phyloP scores from a whole-genome alignment of 208 protist species.

The Acanthamoeba triangularis region DNA sequence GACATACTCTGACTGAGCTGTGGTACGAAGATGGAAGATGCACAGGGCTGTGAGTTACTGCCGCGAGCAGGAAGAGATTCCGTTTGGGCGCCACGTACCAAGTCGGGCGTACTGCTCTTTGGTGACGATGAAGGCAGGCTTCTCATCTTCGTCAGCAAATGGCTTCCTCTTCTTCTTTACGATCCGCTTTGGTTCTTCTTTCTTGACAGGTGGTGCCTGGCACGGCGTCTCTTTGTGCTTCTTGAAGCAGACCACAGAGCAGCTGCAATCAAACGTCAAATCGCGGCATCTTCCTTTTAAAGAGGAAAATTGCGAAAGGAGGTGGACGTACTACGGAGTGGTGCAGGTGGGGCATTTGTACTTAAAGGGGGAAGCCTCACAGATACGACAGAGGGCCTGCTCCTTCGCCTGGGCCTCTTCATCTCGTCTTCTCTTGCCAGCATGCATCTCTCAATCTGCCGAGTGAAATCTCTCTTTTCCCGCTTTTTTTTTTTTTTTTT shows the following conservation, averaged over 20 bases:
- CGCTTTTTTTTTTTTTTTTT: not conserved
- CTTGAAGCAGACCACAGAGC: slow-evolving; percentile 53
- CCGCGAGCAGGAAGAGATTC: no score
- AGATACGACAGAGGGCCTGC: slow-evolving; percentile 12
- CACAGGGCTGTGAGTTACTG: no score
- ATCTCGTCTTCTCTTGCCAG: not conserved
- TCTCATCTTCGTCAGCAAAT: not conserved
- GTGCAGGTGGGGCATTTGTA: slow-evolving; percentile 72
- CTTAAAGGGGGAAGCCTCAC: not conserved
- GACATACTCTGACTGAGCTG: not conserved
- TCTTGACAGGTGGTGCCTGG: not conserved
- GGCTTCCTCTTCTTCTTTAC: not conserved
- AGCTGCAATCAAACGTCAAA: no score
- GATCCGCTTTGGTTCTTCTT: not conserved
- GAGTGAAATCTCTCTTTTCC: no score
- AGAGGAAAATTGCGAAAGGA: not conserved
- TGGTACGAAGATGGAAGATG: no score
- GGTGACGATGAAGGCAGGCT: slow-evolving; percentile 30
- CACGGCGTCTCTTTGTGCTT: slow-evolving; percentile 70
- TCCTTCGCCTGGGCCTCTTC: not conserved
- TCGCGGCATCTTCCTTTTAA: no score
- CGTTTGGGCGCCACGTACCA: not conserved
- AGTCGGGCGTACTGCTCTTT: slow-evolving; percentile 15
- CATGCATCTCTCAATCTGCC: not conserved
- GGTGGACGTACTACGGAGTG: slow-evolving; percentile 7